A percentile compares a stretch with the other conserved stretches of the same genome.
These are phyloP conservation scores for Pholiota molesta DNA, from an alignment of 768 basidiomycete genomes.

Conservation along the genomic window DNA sequence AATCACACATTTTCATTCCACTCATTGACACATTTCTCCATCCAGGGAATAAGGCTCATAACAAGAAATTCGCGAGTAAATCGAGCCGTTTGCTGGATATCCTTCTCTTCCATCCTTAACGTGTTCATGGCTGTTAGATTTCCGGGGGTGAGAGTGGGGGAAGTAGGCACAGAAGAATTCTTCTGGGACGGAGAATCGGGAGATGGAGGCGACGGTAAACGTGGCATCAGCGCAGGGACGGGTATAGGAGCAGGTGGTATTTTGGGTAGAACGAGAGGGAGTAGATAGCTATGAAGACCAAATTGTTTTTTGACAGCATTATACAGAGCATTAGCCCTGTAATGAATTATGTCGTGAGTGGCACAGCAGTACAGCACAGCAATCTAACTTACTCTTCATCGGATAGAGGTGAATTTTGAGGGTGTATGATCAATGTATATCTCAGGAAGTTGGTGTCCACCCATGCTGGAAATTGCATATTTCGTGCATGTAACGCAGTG, in stretches of 20 bases:
- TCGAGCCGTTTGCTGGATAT: conserved; percentile 73
- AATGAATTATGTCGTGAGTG: conserved; percentile 9
- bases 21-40: conserved; percentile 91
- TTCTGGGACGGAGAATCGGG: conserved; percentile 32
- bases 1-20: conserved; percentile 84
- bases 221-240: conserved; percentile 66
- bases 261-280: conserved; percentile 62
- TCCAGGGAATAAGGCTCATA: conserved; percentile 93
- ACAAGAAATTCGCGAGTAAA: conserved; percentile 88
- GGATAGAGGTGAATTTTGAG: conserved; percentile 66
- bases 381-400: conserved; percentile 71
- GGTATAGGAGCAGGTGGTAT: conserved; percentile 69
- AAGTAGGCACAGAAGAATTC: conserved; percentile 21
- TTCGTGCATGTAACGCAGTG: conserved; percentile 70
- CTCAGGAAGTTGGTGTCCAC: conserved; percentile 73
- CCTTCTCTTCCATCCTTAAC: conserved; percentile 63
- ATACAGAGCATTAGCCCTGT: conserved; percentile 74
- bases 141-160: conserved; percentile 21
- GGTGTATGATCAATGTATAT: conserved; percentile 80
- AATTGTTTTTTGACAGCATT: conserved; percentile 90
- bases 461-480: conserved; percentile 75
- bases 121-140: conserved; percentile 37
- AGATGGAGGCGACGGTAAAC: conserved; percentile 57
- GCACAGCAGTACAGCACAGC: not conserved
- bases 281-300: conserved; percentile 75